These are phyloP conservation scores for Coprinellus micaceus DNA, from an alignment of 768 basidiomycete genomes.

Conservation along the genomic window DNA sequence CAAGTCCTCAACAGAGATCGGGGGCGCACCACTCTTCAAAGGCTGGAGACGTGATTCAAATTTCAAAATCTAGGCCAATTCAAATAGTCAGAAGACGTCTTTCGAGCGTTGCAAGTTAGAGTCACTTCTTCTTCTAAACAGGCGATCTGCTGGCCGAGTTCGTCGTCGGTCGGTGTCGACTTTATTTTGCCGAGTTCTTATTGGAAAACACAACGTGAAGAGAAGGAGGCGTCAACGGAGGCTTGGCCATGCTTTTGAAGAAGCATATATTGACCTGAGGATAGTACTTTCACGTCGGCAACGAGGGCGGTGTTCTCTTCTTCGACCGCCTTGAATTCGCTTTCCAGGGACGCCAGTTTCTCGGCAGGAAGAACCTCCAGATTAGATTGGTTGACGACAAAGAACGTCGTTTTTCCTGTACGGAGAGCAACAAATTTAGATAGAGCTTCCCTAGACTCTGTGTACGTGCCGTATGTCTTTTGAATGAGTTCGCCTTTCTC, in stretches of 20 bases:
- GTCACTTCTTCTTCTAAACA: conserved; percentile 50
- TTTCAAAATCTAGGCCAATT: conserved; percentile 42
- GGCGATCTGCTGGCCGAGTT: conserved; percentile 55
- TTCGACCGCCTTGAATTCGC: conserved; percentile 51
- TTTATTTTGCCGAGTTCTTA: conserved; percentile 68
- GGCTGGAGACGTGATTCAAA: conserved; percentile 52
- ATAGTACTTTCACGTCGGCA: conserved; percentile 43
- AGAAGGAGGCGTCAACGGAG: too few relatives aligned
- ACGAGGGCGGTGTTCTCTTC: conserved; percentile 56
- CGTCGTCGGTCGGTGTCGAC: conserved; percentile 63
- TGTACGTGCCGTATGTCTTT: conserved; percentile 70
- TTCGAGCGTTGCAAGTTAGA: not conserved
- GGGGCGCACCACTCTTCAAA: conserved; percentile 61
- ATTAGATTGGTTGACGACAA: conserved; percentile 78
- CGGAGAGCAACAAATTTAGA: conserved; percentile 13
- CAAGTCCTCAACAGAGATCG: conserved; percentile 70
- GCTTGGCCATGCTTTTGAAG: conserved; percentile 1
- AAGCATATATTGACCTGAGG: conserved; percentile 13
- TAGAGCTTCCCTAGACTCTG: not conserved
- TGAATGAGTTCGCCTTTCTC: conserved; percentile 80
- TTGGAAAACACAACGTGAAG: not conserved
- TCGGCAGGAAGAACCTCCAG: conserved; percentile 62
- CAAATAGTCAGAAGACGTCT: conserved; percentile 4
- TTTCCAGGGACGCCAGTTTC: conserved; percentile 57
- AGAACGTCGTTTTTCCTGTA: conserved; percentile 81